Evolutionary conservation across 306 rosid species (phyloP).

Genomic region (Trichosanthes cucumerina): DNA sequence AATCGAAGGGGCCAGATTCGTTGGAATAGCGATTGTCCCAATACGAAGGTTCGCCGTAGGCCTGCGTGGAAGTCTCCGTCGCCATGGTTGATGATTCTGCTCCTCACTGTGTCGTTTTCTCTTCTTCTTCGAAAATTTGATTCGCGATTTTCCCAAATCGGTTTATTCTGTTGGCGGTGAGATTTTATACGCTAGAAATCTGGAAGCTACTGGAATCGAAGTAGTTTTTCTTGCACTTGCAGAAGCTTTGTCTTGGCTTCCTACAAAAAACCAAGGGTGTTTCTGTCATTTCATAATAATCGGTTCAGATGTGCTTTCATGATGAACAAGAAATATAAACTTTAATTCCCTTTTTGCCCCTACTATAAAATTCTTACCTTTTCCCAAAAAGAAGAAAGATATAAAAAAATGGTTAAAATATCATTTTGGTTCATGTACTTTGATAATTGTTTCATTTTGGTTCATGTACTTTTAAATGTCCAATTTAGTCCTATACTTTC

Average conservation of each 20-base stretch:
- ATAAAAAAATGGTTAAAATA: too few relatives aligned
- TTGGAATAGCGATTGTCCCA: conserved; percentile 78
- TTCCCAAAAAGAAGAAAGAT: too few relatives aligned
- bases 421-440: too few relatives aligned
- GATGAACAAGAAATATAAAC: not conserved
- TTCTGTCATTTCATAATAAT: not conserved
- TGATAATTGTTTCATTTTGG: too few relatives aligned
- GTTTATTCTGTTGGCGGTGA: not conserved
- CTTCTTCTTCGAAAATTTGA: not conserved
- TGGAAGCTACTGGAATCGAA: not conserved
- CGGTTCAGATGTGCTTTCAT: not conserved
- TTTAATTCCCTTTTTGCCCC: not conserved
- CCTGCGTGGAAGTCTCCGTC: conserved; percentile 38
- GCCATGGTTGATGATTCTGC: conserved; percentile 10
- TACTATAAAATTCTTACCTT: not conserved
- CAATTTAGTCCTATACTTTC: too few relatives aligned
- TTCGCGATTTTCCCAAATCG: not conserved
- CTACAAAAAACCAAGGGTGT: not conserved
- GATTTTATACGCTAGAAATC: not conserved
- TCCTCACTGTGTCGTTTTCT: not conserved
- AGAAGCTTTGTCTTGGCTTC: not conserved
- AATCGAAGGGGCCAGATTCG: conserved; percentile 63
- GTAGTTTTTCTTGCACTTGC: not conserved
- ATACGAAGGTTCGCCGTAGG: conserved; percentile 81
- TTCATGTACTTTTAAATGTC: too few relatives aligned